Evolutionary conservation across 257 asterid species (phyloP), one percentile per base, ranked within the genome.

Genomic region (Fraxinus cuspidata): DNA sequence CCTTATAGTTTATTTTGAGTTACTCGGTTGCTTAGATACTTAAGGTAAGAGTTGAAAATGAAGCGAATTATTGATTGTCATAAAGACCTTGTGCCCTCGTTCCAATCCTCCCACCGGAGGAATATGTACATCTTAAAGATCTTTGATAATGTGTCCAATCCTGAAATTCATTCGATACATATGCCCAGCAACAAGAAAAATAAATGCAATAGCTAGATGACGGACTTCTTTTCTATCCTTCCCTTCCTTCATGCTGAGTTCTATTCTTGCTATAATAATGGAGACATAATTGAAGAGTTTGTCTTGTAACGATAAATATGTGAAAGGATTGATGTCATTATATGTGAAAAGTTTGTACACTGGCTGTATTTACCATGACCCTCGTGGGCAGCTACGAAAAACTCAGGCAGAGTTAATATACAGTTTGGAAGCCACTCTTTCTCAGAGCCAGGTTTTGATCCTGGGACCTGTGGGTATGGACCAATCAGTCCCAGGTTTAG

Each of bases 21-120:
- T 80, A 70, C 71, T 44, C 16, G 53, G 53, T 13, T 44, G 53
- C 53, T 44, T 44, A 44, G 53, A 44, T 44, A 15, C 53, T 44
- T 0, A 13, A 44, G 53, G 51, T 44, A 44, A 44, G 19, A 44
- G 44, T 38, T 35, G 40, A 35, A 35, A 35, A 35, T 35, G 40
- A 35, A 35, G 10, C 8, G 40, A 35, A 35, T 35, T 35, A 35
- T 35, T 35, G 40, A 35, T 35, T 35, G 10, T 35, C 40, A 7
- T 35, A 35, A 35, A 35, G 2, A 35, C 10, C 40, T 35, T 35
- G 1, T 35, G 40, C 40, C 10, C 10, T 35, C 10, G 10, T 7
- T 2, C 40, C 40, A 7, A 1, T 7, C 40, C 40, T 7, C 40
- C 40, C 40, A 1, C 10, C 40, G 2, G 10, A 35, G 40, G 40